phyloP scores from a whole-genome alignment of 805 yeast genomes.

The Saccharomycopsis babjevae region DNA sequence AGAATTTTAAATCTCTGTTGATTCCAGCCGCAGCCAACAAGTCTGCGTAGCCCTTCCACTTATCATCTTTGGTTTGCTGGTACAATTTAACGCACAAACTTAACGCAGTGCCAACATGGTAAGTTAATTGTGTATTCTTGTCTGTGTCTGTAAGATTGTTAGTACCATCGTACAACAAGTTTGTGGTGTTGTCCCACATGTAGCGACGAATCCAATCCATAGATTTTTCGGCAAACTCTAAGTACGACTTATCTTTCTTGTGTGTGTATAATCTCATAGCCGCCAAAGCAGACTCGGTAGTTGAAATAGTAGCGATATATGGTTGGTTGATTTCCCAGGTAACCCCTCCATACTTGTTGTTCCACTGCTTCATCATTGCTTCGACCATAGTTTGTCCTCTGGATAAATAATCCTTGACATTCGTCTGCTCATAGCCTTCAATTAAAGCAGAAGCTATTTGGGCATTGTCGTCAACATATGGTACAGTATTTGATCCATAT shows the following conservation, averaged over 20 bases:
- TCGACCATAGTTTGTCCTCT: slow-evolving; percentile 47
- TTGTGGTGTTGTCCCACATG: slow-evolving; percentile 44
- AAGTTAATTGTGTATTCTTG: slow-evolving; percentile 51
- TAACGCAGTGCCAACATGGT: slow-evolving; percentile 57
- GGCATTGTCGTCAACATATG: slow-evolving; percentile 68
- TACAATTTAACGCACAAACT: slow-evolving; percentile 44
- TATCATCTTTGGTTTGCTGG: slow-evolving; percentile 37
- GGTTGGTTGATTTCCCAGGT: slow-evolving; percentile 55
- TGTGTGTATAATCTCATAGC: slow-evolving; percentile 46
- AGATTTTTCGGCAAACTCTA: slow-evolving; percentile 50
- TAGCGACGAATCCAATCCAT: slow-evolving; percentile 45
- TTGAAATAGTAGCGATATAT: slow-evolving; percentile 56
- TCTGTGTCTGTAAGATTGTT: slow-evolving; percentile 30
- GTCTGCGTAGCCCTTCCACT: slow-evolving; percentile 33
- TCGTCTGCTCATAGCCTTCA: slow-evolving; percentile 60
- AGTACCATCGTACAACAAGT: slow-evolving; percentile 52
- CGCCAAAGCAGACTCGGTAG: slow-evolving; percentile 57
- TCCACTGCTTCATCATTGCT: slow-evolving; percentile 59
- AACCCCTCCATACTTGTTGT: slow-evolving; percentile 49
- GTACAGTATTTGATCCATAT: slow-evolving; percentile 52
- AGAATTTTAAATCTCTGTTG: slow-evolving; percentile 44
- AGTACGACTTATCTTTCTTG: slow-evolving; percentile 36
- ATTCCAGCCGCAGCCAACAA: slow-evolving; percentile 45
- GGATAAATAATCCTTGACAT: slow-evolving; percentile 41
- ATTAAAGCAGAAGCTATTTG: slow-evolving; percentile 58